Evolutionary conservation across 495 filamentous ascomycete species (phyloP).

Genomic region (Trichoderma orchidacearum): DNA sequence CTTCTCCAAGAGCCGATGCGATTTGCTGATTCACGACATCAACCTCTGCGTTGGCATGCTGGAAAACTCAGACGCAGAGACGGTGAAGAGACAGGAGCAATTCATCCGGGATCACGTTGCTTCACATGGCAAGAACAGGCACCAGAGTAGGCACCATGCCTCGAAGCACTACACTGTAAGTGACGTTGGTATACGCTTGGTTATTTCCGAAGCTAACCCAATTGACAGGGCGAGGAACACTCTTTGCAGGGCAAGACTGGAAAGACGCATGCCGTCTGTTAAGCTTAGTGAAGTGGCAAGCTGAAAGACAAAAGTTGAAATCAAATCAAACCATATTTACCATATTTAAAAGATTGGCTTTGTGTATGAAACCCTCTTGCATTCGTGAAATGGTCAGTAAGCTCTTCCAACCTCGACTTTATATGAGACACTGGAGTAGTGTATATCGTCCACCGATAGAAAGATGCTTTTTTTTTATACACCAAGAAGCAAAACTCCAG

Average conservation of each 20-base stretch:
- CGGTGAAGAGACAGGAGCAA: constrained; percentile 49
- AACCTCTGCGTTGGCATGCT: constrained; percentile 54
- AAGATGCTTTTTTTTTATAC: too few relatives aligned
- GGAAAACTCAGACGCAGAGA: constrained; percentile 56
- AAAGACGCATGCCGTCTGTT: constrained; percentile 80
- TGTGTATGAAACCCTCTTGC: too few relatives aligned
- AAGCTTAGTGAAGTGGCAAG: constrained; percentile 10
- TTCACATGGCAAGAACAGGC: constrained; percentile 39
- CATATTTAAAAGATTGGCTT: too few relatives aligned
- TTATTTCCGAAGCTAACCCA: neutral
- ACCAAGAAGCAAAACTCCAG: too few relatives aligned
- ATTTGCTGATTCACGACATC: constrained; percentile 58
- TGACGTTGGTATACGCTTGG: constrained; percentile 1
- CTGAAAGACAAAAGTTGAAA: neutral
- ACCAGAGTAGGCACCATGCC: constrained; percentile 16
- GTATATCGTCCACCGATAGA: too few relatives aligned
- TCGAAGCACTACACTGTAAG: constrained; percentile 31
- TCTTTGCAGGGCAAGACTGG: constrained; percentile 76
- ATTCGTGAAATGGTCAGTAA: too few relatives aligned
- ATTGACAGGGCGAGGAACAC: constrained; percentile 54
- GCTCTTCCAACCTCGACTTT: too few relatives aligned
- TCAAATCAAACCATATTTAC: too few relatives aligned
- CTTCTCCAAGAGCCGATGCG: constrained; percentile 64
- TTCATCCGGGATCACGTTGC: constrained; percentile 45
- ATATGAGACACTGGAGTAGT: too few relatives aligned